Percentiles rank a stretch among this genome's conserved stretches.
These are phyloP conservation scores for Trichomonas vaginalis DNA, from an alignment of 208 protist species.

Conservation along the genomic window DNA sequence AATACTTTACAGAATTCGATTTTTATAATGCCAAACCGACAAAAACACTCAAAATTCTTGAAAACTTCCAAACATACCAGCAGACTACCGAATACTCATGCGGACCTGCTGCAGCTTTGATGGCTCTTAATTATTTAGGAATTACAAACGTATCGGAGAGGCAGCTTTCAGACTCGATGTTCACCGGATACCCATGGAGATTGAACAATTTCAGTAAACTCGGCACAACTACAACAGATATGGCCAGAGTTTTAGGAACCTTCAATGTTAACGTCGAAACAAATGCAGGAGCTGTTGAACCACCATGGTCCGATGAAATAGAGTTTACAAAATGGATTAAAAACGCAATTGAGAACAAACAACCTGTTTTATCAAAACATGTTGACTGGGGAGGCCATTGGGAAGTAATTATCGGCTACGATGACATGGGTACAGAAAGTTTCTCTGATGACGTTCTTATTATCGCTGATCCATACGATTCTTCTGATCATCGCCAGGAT, in stretches of 20 bases:
- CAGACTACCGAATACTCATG: background rate
- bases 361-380: background rate
- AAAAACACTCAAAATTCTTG: background rate
- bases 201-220: too few species aligned
- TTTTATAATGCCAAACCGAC: background rate
- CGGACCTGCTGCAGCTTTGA: background rate
- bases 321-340: background rate
- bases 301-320: too few species aligned
- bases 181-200: too few species aligned
- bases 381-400: background rate
- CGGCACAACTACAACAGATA: background rate
- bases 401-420: background rate
- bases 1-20: background rate
- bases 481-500: background rate
- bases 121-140: background rate
- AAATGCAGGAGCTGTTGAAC: background rate
- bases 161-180: background rate
- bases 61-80: background rate
- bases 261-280: background rate
- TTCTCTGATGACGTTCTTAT: background rate
- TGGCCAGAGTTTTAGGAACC: background rate
- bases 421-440: background rate
- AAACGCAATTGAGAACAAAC: background rate
- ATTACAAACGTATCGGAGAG: background rate
- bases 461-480: background rate